phyloP scores from a whole-genome alignment of 169 alveolate species.

The Eimeria tenella region DNA sequence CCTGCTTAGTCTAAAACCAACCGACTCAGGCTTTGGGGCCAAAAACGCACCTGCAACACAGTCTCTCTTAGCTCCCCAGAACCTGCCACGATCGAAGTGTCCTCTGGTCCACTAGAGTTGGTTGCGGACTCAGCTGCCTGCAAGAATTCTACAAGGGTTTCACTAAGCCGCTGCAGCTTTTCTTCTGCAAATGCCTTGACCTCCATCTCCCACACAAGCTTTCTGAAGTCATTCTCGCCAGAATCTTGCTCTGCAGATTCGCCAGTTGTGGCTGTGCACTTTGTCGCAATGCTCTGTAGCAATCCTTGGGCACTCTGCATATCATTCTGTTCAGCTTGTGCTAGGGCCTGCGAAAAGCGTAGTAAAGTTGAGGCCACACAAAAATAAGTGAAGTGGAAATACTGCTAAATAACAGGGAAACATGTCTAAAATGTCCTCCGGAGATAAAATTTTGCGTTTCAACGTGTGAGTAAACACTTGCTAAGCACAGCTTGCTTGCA shows the following conservation, averaged over 20 bases:
- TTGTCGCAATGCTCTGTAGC: conserved; percentile 52
- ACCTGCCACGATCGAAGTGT: neutral
- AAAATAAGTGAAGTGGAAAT: neutral
- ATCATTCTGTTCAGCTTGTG: conserved; percentile 14
- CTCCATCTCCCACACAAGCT: conserved; percentile 59
- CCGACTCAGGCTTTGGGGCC: neutral
- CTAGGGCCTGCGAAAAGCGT: neutral
- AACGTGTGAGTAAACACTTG: no score
- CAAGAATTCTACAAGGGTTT: conserved; percentile 23
- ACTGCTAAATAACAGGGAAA: no score
- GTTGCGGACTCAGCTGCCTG: conserved; percentile 45
- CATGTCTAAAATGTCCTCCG: no score
- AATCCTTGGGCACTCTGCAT: conserved; percentile 60
- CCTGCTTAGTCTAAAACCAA: no score
- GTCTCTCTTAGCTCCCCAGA: conserved; percentile 51
- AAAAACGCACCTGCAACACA: conserved; percentile 45
- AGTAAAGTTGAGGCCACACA: neutral
- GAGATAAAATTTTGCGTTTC: no score
- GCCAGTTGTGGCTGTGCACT: conserved; percentile 68
- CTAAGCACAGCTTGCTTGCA: no score
- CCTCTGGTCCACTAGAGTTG: conserved; percentile 1
- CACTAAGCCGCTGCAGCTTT: neutral
- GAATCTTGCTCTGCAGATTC: conserved; percentile 37
- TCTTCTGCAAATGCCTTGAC: conserved; percentile 58
- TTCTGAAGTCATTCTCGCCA: conserved; percentile 45